A percentile compares a stretch with the other conserved stretches of the same genome.
phyloP scores from a whole-genome alignment of 345 rosid genomes.

The Salix viminalis region DNA sequence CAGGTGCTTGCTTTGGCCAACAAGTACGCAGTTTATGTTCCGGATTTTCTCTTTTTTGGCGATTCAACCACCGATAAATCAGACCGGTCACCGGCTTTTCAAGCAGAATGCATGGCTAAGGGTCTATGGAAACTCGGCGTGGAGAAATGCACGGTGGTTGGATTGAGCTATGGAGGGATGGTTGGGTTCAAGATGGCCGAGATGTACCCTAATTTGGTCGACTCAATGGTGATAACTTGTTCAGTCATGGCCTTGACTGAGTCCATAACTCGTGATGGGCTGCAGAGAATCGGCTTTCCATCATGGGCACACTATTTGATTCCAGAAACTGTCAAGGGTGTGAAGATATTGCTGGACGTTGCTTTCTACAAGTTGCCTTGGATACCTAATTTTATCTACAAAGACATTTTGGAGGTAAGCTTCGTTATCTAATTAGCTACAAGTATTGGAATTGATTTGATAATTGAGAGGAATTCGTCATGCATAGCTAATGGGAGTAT shows the following conservation, averaged over 20 bases:
- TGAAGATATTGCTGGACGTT: slow-evolving; percentile 6
- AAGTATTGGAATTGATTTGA: too few relatives aligned
- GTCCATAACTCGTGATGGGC: slow-evolving; percentile 15
- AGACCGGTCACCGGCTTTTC: slow-evolving; percentile 35
- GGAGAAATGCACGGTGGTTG: slow-evolving; percentile 33
- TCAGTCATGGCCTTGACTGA: slow-evolving; percentile 37
- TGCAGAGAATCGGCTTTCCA: slow-evolving; percentile 21
- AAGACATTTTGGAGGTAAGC: slow-evolving; percentile 31
- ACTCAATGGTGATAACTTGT: slow-evolving; percentile 32
- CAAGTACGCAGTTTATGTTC: slow-evolving; percentile 38
- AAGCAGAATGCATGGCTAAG: slow-evolving; percentile 38
- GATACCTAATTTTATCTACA: slow-evolving; percentile 24
- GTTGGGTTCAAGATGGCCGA: slow-evolving; percentile 47
- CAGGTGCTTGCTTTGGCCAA: slow-evolving; percentile 33
- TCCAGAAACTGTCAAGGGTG: slow-evolving; percentile 24
- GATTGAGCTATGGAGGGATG: slow-evolving; percentile 43
- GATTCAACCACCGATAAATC: slow-evolving; percentile 29
- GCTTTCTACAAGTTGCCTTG: slow-evolving; percentile 14
- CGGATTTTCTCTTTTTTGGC: slow-evolving; percentile 49
- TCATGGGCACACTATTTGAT: slow-evolving; percentile 35
- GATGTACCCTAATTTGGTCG: slow-evolving; percentile 36
- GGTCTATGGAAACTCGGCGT: slow-evolving; percentile 40
- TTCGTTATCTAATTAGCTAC: too few relatives aligned
- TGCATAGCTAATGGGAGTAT: too few relatives aligned
- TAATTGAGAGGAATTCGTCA: too few relatives aligned